phyloP scores from a whole-genome alignment of 306 rosid species.

The Prunus mume region DNA sequence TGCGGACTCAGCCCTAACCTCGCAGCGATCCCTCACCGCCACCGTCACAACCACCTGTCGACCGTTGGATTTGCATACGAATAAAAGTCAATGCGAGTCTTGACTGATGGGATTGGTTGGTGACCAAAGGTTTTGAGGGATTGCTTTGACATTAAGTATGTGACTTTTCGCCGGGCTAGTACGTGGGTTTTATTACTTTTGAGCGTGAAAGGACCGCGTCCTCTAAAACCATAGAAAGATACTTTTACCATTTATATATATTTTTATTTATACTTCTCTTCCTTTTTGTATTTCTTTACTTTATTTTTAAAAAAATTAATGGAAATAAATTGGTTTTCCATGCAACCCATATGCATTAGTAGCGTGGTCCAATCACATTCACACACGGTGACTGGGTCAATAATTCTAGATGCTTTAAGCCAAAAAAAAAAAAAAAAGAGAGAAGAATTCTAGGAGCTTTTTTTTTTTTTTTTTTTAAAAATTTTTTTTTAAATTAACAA shows the following conservation, averaged over 20 bases:
- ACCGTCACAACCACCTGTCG: neutral
- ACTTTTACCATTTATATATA: neutral
- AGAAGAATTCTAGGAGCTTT: too few relatives aligned
- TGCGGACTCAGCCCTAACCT: neutral
- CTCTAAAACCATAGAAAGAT: neutral
- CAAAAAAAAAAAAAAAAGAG: too few relatives aligned
- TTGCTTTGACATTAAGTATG: neutral
- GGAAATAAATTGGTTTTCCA: neutral
- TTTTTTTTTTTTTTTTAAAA: too few relatives aligned
- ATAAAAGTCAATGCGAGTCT: neutral
- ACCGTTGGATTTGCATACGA: neutral
- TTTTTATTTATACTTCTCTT: too few relatives aligned
- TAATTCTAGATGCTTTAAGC: neutral
- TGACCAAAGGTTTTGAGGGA: neutral
- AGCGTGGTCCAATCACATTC: neutral
- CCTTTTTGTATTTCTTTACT: too few relatives aligned
- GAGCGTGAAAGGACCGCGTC: slow-evolving; percentile 1
- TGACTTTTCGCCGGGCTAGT: slow-evolving; percentile 3
- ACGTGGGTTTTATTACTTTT: neutral
- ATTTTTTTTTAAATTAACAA: too few relatives aligned
- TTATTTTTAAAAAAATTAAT: too few relatives aligned
- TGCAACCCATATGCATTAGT: neutral
- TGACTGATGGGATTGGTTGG: neutral
- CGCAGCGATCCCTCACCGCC: neutral
- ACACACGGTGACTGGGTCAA: neutral